Evolutionary conservation across 2,329 filamentous ascomycete genomes (phyloP).

Genomic region (Pezicula carpinea): DNA sequence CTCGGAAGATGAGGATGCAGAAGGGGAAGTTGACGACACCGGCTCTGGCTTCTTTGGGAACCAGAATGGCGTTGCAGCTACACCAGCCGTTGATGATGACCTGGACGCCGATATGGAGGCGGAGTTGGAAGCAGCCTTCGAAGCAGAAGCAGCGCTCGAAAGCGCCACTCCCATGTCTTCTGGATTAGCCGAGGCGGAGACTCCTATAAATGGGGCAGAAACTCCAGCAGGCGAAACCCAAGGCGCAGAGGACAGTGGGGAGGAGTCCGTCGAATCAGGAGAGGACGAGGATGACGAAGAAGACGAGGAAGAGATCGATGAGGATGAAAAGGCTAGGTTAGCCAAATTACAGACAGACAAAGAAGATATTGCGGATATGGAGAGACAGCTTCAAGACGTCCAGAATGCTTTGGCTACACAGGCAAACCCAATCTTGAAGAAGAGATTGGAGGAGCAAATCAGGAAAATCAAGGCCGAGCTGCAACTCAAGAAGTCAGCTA

Average conservation of each 20-base stretch:
- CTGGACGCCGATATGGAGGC: conserved; percentile 32
- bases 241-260: conserved; percentile 30
- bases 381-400: conserved; percentile 41
- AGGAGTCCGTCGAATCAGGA: conserved; percentile 39
- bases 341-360: conserved; percentile 41
- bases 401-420: conserved; percentile 37
- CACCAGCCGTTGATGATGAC: conserved; percentile 32
- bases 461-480: conserved; percentile 47
- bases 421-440: conserved; percentile 43
- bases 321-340: conserved; percentile 43
- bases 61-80: conserved; percentile 19
- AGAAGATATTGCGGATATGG: conserved; percentile 50
- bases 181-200: conserved; percentile 19
- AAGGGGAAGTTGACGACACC: conserved; percentile 33
- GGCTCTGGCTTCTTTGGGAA: conserved; percentile 28
- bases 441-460: conserved; percentile 43
- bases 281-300: conserved; percentile 41
- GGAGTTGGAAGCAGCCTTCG: conserved; percentile 25
- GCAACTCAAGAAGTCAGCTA: conserved; percentile 43
- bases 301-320: conserved; percentile 40
- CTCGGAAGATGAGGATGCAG: conserved; percentile 32
- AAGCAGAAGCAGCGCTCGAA: conserved; percentile 26
- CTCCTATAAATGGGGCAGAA: conserved; percentile 22
- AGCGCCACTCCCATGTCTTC: conserved; percentile 29
- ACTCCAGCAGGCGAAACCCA: conserved; percentile 7